Evolutionary conservation across 257 asterid genomes (phyloP).

Genomic region (Solanum commersonii): DNA sequence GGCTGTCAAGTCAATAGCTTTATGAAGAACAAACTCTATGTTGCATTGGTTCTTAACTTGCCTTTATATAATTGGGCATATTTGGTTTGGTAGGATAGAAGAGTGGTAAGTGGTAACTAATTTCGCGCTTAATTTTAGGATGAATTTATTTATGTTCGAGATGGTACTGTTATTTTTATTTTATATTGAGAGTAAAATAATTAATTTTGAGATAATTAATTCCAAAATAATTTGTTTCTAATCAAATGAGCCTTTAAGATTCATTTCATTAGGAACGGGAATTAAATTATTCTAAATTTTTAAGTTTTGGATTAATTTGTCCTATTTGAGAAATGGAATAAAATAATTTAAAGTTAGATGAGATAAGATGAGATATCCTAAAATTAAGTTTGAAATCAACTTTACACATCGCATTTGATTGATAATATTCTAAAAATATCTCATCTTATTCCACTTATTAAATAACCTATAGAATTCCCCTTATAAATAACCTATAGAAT

Average conservation of each 20-base stretch:
- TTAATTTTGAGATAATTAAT: neutral
- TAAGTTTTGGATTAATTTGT: neutral
- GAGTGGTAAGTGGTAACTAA: neutral
- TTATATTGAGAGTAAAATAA: neutral
- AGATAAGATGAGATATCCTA: neutral
- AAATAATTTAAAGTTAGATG: neutral
- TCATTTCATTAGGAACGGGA: neutral
- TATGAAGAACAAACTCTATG: neutral
- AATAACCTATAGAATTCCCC: neutral
- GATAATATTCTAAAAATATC: neutral
- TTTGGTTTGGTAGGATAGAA: neutral
- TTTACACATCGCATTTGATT: neutral
- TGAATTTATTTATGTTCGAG: neutral
- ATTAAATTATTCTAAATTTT: neutral
- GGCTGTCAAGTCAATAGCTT: neutral
- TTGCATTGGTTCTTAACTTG: neutral
- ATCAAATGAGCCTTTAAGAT: neutral
- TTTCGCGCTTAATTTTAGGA: neutral
- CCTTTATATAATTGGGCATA: neutral
- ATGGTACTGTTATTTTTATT: neutral
- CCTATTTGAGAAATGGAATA: neutral
- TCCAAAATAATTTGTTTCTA: accelerated
- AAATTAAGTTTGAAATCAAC: neutral
- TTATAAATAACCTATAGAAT: neutral
- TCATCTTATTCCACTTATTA: neutral